phyloP scores from a whole-genome alignment of 345 rosid genomes.

The Populus nigra region DNA sequence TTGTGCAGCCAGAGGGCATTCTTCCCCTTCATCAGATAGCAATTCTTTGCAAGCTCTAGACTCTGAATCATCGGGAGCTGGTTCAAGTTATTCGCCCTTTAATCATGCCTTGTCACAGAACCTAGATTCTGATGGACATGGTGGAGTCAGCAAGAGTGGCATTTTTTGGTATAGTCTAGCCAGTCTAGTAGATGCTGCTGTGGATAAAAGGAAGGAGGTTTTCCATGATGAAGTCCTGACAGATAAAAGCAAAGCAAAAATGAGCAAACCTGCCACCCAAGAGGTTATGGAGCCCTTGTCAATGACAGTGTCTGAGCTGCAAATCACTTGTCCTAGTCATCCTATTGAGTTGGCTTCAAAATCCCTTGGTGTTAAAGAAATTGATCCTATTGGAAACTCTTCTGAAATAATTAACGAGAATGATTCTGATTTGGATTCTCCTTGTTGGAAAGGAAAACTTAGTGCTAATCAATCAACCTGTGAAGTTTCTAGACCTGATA shows the following conservation, averaged over 20 bases:
- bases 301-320: conserved; percentile 13
- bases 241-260: conserved; percentile 8
- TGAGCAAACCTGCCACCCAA: not conserved
- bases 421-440: conserved; percentile 61
- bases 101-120: conserved; percentile 9
- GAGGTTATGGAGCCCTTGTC: conserved; percentile 13
- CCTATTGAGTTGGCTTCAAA: conserved; percentile 23
- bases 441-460: conserved; percentile 60
- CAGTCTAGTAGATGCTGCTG: not conserved
- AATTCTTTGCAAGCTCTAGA: conserved; percentile 8
- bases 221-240: conserved; percentile 2
- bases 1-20: conserved; percentile 12
- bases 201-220: conserved; percentile 13
- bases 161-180: not conserved
- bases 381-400: conserved; percentile 19
- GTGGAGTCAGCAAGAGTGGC: conserved; percentile 4
- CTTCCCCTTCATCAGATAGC: conserved; percentile 8
- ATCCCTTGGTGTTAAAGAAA: conserved; percentile 19
- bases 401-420: conserved; percentile 16
- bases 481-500: conserved; percentile 13
- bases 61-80: conserved; percentile 15
- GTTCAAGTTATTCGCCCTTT: conserved; percentile 5
- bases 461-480: conserved; percentile 5
- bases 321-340: conserved; percentile 12
- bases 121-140: conserved; percentile 7